These are phyloP conservation scores for Sanghuangporus sanghuang DNA, from an alignment of 1,284 basidiomycete species.

Conservation along the genomic window DNA sequence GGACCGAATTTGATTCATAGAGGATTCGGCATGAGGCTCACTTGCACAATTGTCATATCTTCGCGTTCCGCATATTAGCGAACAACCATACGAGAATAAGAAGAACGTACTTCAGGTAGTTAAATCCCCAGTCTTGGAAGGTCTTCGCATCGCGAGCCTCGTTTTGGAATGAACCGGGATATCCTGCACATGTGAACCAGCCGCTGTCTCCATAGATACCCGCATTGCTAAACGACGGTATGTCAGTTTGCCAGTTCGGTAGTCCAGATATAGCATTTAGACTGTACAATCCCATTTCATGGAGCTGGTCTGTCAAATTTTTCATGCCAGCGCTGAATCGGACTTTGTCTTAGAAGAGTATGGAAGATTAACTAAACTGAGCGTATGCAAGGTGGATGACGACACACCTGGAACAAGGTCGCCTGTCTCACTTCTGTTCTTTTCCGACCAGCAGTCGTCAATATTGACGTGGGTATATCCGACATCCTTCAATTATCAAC, in stretches of 20 bases:
- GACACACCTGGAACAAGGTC: slow-evolving; percentile 40
- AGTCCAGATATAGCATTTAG: neutral
- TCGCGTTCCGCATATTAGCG: neutral
- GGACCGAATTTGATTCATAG: neutral
- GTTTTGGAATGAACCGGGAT: slow-evolving; percentile 47
- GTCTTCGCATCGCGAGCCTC: slow-evolving; percentile 40
- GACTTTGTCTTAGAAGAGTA: slow-evolving; percentile 30
- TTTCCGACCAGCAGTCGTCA: slow-evolving; percentile 57
- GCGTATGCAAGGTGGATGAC: neutral
- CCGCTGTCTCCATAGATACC: slow-evolving; percentile 44
- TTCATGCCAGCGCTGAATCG: slow-evolving; percentile 43
- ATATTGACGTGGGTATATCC: slow-evolving; percentile 52
- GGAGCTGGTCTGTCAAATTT: slow-evolving; percentile 39
- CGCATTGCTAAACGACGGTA: slow-evolving; percentile 24
- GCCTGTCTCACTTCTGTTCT: slow-evolving; percentile 39
- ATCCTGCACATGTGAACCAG: slow-evolving; percentile 48
- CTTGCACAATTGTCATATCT: slow-evolving; percentile 54
- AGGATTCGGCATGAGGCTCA: slow-evolving; percentile 22
- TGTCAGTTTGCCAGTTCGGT: slow-evolving; percentile 42
- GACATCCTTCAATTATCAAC: slow-evolving; percentile 33
- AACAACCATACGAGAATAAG: neutral
- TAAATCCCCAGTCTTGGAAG: slow-evolving; percentile 49
- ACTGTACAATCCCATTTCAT: slow-evolving; percentile 39
- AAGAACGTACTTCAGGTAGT: slow-evolving; percentile 43
- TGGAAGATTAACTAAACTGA: neutral